Conservation (phyloP, 139 green algal species). For the Coelastrella sp. region DNA sequence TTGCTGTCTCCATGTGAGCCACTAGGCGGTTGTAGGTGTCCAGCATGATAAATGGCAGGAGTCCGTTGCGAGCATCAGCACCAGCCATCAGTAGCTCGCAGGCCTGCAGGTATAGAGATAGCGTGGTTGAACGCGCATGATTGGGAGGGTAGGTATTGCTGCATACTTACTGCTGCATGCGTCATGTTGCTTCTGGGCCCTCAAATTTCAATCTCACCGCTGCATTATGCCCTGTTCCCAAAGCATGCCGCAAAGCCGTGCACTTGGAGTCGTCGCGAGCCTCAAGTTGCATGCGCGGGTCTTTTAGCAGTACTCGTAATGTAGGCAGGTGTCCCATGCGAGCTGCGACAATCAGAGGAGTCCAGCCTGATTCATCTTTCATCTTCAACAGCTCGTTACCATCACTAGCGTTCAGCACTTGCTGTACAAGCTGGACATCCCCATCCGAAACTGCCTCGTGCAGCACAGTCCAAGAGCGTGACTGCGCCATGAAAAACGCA, state of each 20-base stretch:
- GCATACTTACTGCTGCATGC: too few relatives aligned
- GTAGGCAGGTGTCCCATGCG: background rate
- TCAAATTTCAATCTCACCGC: background rate
- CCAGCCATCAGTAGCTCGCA: slow-evolving; percentile 12
- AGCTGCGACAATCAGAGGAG: background rate
- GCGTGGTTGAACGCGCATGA: too few relatives aligned
- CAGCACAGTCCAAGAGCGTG: background rate
- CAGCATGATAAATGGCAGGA: slow-evolving; percentile 28
- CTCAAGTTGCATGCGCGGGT: slow-evolving; percentile 3
- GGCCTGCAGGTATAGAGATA: background rate
- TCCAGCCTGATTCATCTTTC: background rate
- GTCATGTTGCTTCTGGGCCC: too few relatives aligned
- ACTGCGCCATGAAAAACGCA: too few relatives aligned
- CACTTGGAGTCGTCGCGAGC: slow-evolving; percentile 7
- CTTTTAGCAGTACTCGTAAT: background rate
- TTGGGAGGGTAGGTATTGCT: too few relatives aligned
- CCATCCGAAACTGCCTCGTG: background rate
- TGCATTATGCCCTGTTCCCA: background rate
- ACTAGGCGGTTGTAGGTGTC: slow-evolving; percentile 18
- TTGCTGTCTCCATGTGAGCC: background rate
- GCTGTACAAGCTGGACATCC: slow-evolving; percentile 5
- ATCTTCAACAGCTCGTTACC: background rate
- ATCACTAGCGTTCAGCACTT: background rate
- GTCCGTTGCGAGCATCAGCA: slow-evolving; percentile 15
- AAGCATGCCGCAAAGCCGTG: slow-evolving; percentile 5